phyloP scores from a whole-genome alignment of 495 filamentous ascomycete species.

The Bacidia rubella region DNA sequence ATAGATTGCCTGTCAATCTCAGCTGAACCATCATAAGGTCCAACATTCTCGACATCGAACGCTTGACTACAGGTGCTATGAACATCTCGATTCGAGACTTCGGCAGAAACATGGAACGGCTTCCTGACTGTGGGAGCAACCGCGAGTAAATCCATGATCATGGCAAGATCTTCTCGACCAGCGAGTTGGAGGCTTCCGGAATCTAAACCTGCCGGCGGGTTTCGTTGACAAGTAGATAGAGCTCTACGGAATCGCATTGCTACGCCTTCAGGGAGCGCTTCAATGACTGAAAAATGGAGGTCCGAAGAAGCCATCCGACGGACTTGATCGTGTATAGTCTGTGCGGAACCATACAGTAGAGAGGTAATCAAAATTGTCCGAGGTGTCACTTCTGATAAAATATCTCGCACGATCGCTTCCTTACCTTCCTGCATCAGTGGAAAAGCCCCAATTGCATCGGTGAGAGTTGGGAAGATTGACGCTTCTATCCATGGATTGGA shows the following conservation, averaged over 20 bases:
- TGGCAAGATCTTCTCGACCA: conserved; percentile 65
- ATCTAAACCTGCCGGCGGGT: conserved; percentile 67
- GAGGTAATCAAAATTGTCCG: conserved; percentile 51
- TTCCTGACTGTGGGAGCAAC: conserved; percentile 23
- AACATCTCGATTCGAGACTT: conserved; percentile 57
- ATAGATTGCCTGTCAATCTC: conserved; percentile 71
- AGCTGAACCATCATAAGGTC: conserved; percentile 49
- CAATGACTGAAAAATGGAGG: conserved; percentile 44
- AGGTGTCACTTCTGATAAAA: conserved; percentile 39
- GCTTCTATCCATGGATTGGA: conserved; percentile 22
- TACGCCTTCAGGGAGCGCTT: conserved; percentile 74
- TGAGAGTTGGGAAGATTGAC: conserved; percentile 45
- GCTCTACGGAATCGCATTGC: conserved; percentile 66
- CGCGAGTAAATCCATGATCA: conserved; percentile 41
- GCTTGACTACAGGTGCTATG: conserved; percentile 54
- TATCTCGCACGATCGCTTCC: conserved; percentile 17
- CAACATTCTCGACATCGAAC: conserved; percentile 43
- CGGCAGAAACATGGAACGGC: conserved; percentile 36
- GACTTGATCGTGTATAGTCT: conserved; percentile 18
- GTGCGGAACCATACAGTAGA: conserved; percentile 31
- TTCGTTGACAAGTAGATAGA: conserved; percentile 67
- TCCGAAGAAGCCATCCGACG: conserved; percentile 41
- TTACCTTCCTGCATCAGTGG: conserved; percentile 17
- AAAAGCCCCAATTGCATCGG: conserved; percentile 35
- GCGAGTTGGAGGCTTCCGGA: conserved; percentile 57